phyloP scores from a whole-genome alignment of 805 yeast species.

The Candida verbasci region DNA sequence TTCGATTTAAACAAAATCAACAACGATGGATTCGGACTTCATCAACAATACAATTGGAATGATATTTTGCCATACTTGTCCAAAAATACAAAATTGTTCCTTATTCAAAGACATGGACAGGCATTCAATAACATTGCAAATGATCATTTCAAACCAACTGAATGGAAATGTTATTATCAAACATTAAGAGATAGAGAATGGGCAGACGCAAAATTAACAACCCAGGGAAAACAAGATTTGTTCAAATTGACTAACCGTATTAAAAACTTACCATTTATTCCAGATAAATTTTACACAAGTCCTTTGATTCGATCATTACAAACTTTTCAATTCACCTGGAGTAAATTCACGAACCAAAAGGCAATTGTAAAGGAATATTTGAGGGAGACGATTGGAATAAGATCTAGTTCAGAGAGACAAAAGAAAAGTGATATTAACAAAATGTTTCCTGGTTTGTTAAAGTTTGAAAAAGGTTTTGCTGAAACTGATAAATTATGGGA shows the following conservation, averaged over 20 bases:
- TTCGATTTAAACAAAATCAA: background rate
- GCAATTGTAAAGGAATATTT: constrained; percentile 41
- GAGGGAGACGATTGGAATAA: constrained; percentile 56
- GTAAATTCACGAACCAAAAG: constrained; percentile 23
- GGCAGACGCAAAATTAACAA: constrained; percentile 55
- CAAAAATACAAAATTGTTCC: constrained; percentile 31
- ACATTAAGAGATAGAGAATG: constrained; percentile 47
- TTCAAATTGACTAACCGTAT: constrained; percentile 36
- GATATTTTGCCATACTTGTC: background rate
- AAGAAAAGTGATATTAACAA: constrained; percentile 26
- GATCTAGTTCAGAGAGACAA: constrained; percentile 54
- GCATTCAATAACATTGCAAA: constrained; percentile 57
- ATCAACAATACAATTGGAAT: background rate
- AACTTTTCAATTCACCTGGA: constrained; percentile 48
- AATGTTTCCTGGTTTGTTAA: constrained; percentile 34
- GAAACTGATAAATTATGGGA: constrained; percentile 46
- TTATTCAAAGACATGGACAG: constrained; percentile 63
- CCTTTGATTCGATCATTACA: constrained; percentile 59
- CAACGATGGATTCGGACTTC: background rate
- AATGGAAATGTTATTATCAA: constrained; percentile 36
- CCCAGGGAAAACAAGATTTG: constrained; percentile 51
- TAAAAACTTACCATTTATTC: constrained; percentile 43
- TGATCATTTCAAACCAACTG: constrained; percentile 44
- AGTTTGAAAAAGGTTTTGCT: constrained; percentile 35
- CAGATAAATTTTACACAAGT: constrained; percentile 48